These are phyloP conservation scores for Tolypocladium nubicola DNA, from an alignment of 2,329 filamentous ascomycete genomes.

Conservation along the genomic window DNA sequence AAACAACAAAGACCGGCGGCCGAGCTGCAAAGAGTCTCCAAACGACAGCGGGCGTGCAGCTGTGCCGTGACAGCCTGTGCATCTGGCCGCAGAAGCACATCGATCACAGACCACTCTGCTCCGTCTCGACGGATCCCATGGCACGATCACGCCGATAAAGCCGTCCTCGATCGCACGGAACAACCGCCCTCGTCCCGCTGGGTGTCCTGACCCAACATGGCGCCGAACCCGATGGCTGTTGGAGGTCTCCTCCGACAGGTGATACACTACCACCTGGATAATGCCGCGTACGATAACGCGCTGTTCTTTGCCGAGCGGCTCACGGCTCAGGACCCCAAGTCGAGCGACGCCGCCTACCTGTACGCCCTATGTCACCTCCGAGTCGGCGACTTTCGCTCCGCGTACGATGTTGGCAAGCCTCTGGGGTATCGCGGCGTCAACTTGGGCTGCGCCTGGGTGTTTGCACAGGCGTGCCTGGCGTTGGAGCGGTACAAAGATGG, in stretches of 20 bases:
- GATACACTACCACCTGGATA: conserved; percentile 70
- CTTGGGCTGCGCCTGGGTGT: conserved; percentile 81
- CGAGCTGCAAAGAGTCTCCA: background rate
- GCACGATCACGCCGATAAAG: conserved; percentile 1
- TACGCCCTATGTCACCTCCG: conserved; percentile 77
- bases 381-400: conserved; percentile 71
- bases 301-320: conserved; percentile 88
- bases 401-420: conserved; percentile 71
- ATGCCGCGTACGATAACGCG: conserved; percentile 78
- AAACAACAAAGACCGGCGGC: background rate
- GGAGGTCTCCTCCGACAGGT: conserved; percentile 46
- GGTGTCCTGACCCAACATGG: conserved; percentile 29
- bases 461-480: conserved; percentile 77
- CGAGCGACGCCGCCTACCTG: conserved; percentile 71
- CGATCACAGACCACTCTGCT: background rate
- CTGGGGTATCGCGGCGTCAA: conserved; percentile 62
- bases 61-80: background rate
- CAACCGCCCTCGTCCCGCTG: background rate
- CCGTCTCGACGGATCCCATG: conserved; percentile 2
- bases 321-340: conserved; percentile 71
- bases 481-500: conserved; percentile 74
- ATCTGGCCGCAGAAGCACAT: background rate
- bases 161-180: conserved; percentile 1
- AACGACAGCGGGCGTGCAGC: background rate
- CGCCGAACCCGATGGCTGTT: conserved; percentile 38